Conservation (phyloP, 2,329 filamentous ascomycete genomes). For the Remersonia thermophila region DNA sequence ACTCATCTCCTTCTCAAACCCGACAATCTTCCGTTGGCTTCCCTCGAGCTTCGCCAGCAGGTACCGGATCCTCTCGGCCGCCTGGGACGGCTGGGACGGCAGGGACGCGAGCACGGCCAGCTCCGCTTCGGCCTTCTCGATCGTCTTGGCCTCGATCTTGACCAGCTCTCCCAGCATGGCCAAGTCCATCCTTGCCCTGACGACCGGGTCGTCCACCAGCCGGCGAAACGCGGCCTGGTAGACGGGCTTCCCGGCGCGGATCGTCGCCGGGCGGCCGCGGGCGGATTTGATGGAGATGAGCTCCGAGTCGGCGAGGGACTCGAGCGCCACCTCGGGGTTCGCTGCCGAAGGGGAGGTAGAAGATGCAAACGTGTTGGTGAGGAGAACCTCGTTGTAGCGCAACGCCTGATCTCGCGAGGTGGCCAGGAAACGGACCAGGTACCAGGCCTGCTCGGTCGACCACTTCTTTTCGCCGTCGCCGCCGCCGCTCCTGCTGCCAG, state of each 20-base stretch:
- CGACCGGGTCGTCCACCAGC: slow-evolving; percentile 57
- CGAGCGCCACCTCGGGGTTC: slow-evolving; percentile 62
- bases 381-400: slow-evolving; percentile 74
- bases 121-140: slow-evolving; percentile 71
- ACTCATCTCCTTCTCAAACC: slow-evolving; percentile 60
- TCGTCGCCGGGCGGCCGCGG: slow-evolving; percentile 64
- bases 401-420: slow-evolving; percentile 43
- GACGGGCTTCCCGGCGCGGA: slow-evolving; percentile 74
- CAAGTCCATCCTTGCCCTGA: slow-evolving; percentile 63
- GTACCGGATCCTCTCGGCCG: slow-evolving; percentile 55
- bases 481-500: background rate
- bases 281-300: slow-evolving; percentile 64
- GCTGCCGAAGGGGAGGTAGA: slow-evolving; percentile 35
- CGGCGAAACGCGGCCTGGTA: slow-evolving; percentile 72
- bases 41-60: slow-evolving; percentile 58
- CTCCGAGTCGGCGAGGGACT: slow-evolving; percentile 72
- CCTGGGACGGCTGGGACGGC: slow-evolving; percentile 57
- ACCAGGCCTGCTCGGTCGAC: slow-evolving; percentile 82
- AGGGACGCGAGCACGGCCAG: slow-evolving; percentile 57
- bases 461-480: slow-evolving; percentile 46
- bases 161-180: slow-evolving; percentile 56
- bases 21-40: slow-evolving; percentile 64
- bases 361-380: slow-evolving; percentile 61
- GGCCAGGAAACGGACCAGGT: slow-evolving; percentile 68
- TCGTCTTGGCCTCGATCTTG: slow-evolving; percentile 58